phyloP scores from a whole-genome alignment of 176 grass and related monocot genomes.

The Poa pratensis region DNA sequence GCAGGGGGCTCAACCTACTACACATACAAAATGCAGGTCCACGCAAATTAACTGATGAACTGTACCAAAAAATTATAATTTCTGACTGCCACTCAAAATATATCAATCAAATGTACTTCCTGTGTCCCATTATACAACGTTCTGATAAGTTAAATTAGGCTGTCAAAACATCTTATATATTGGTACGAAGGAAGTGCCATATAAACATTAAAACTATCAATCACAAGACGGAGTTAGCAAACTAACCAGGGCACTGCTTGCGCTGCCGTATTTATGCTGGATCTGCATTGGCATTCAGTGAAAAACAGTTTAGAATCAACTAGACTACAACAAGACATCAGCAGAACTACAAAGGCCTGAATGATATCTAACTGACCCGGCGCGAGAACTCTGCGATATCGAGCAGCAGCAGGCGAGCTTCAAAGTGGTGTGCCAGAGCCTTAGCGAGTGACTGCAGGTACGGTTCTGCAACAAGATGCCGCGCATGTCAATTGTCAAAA shows the following conservation, averaged over 20 bases:
- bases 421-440: slow-evolving; percentile 73
- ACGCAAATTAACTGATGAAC: slow-evolving; percentile 24
- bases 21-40: neutral
- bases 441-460: slow-evolving; percentile 75
- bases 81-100: neutral
- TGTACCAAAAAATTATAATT: neutral
- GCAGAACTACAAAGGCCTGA: neutral
- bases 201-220: neutral
- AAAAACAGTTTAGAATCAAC: slow-evolving; percentile 32
- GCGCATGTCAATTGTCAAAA: neutral
- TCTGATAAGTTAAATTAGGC: no score
- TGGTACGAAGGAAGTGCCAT: neutral
- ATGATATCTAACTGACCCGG: slow-evolving; percentile 38
- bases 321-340: slow-evolving; percentile 8
- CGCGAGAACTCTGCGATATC: slow-evolving; percentile 67
- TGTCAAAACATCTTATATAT: no score
- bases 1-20: neutral
- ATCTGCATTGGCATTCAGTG: slow-evolving; percentile 54
- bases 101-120: neutral
- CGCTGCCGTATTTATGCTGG: slow-evolving; percentile 67
- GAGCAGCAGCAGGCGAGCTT: slow-evolving; percentile 62
- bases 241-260: slow-evolving; percentile 53
- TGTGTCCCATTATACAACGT: no score
- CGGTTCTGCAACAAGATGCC: slow-evolving; percentile 49
- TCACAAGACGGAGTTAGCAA: slow-evolving; percentile 1